Percentiles rank a stretch among this genome's conserved stretches.
Evolutionary conservation across 2,329 filamentous ascomycete species (phyloP).

Genomic region (Moelleriella libera): DNA sequence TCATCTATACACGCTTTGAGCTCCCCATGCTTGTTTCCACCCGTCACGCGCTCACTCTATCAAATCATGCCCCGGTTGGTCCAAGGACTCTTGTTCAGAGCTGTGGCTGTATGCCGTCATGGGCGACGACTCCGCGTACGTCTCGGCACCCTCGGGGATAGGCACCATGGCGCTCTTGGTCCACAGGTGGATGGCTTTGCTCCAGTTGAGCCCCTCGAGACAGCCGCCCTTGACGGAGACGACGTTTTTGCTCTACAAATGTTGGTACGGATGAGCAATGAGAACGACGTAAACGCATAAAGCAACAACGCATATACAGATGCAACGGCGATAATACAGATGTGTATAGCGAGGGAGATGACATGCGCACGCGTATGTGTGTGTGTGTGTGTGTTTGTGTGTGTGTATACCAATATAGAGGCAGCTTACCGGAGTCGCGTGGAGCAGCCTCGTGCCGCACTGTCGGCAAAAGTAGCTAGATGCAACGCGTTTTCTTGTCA

Average conservation of each 20-base stretch:
- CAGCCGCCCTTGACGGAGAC: constrained; percentile 56
- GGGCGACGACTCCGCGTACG: constrained; percentile 37
- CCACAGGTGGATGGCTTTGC: constrained; percentile 50
- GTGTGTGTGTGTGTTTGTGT: too few species aligned
- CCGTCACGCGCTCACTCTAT: too few species aligned
- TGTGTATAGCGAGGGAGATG: too few species aligned
- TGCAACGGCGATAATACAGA: too few species aligned
- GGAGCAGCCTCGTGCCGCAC: constrained; percentile 53
- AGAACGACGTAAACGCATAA: too few species aligned
- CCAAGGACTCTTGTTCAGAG: constrained; percentile 27
- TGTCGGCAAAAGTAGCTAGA: constrained; percentile 48
- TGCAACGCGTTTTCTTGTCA: background rate
- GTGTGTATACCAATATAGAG: too few species aligned
- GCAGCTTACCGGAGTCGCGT: constrained; percentile 38
- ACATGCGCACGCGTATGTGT: too few species aligned
- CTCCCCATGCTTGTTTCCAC: too few species aligned
- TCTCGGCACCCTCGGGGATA: constrained; percentile 50
- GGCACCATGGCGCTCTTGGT: constrained; percentile 53
- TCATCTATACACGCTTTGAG: too few species aligned
- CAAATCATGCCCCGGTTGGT: constrained; percentile 23
- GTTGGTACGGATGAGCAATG: too few species aligned
- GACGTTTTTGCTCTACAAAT: constrained; percentile 20
- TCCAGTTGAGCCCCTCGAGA: constrained; percentile 48
- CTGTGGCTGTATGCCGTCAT: constrained; percentile 23
- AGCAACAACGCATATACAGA: too few species aligned